These are phyloP conservation scores for Nelumbo lutea DNA, from an alignment of 164 flowering plant species.

Conservation along the genomic window DNA sequence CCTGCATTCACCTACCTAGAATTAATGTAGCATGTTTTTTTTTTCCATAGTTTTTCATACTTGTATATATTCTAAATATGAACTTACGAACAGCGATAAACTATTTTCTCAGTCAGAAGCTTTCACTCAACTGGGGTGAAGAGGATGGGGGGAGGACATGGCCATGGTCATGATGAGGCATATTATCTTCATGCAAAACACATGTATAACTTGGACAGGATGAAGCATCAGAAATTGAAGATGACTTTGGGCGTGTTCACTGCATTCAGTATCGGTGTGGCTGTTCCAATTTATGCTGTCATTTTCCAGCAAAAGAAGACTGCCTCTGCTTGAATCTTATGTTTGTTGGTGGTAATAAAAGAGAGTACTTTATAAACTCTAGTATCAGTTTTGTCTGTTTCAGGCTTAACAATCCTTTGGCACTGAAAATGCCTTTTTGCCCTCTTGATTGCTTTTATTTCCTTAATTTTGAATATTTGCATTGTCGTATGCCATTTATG, in stretches of 20 bases:
- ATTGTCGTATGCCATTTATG: too few relatives aligned
- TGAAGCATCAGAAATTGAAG: constrained; percentile 60
- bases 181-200: constrained; percentile 84
- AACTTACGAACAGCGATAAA: too few relatives aligned
- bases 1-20: too few relatives aligned
- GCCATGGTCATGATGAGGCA: constrained; percentile 76
- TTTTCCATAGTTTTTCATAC: not conserved
- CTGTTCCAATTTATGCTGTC: constrained; percentile 83
- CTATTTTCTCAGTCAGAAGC: constrained; percentile 33
- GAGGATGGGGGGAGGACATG: constrained; percentile 76
- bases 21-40: not conserved
- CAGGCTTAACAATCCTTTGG: not conserved
- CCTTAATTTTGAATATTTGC: too few relatives aligned
- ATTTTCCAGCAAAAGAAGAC: constrained; percentile 92
- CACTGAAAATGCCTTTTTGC: not conserved
- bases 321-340: constrained; percentile 47
- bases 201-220: constrained; percentile 96
- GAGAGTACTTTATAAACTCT: not conserved
- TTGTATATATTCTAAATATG: too few relatives aligned
- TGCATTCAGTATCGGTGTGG: constrained; percentile 75
- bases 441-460: too few relatives aligned
- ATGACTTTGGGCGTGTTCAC: constrained; percentile 62
- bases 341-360: constrained; percentile 2
- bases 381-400: not conserved
- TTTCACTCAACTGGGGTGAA: constrained; percentile 81